Base-by-base conservation (phyloP, 495 filamentous ascomycete genomes). In the Pseudomonodictys pantanalensis region DNA sequence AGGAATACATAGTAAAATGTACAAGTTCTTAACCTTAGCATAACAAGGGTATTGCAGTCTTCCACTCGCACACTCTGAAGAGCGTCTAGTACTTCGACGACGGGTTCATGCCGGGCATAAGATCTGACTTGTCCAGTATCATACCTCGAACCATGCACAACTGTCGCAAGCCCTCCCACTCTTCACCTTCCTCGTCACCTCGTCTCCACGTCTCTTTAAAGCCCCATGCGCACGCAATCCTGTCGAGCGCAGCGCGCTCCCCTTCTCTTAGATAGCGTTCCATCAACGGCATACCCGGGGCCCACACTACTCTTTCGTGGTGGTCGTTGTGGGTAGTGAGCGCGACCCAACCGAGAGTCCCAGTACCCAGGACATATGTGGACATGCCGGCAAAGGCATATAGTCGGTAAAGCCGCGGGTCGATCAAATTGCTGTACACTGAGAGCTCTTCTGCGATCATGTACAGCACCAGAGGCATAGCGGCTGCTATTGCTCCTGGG, bases 191-290 rank as follows among this genome's bases (percentile, higher is more conserved):
- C 70, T 98, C 93, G 69, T 96, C 90, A 1, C 93, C 93, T 66
- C 86, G 80, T 72, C 84, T 84, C 69, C 79, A 84, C n/a, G 68
- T 70, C 66, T 95, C 88, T 55, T 85, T 83, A 69, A 97, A 97
- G 0, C 93, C 93, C 88, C 95, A 98, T 7, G 86, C 84, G 46
- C 86, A 76, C 20, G 91, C 91, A 48, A 98, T 81, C 68, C 81
- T 85, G 77, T 98, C 93, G 57, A 92, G 72, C 8, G 92, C 89
- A n/a, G 85, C 88, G 20, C 93, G 80, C 75, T 98, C 93, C 47
- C 96, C 91, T 75, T 98, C 93, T 30, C 89, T 79, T 35, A 96
- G 70, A 91, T 91, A 97, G n/a, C 95, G 81, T 58, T 92, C 77
- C 58, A 86, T 78, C 66, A 98, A 73, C 23, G 89, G 88, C 23